These are phyloP conservation scores for Rhizoclosmatium hyalinum DNA, from an alignment of 371 early-diverging fungal genomes.

Conservation along the genomic window DNA sequence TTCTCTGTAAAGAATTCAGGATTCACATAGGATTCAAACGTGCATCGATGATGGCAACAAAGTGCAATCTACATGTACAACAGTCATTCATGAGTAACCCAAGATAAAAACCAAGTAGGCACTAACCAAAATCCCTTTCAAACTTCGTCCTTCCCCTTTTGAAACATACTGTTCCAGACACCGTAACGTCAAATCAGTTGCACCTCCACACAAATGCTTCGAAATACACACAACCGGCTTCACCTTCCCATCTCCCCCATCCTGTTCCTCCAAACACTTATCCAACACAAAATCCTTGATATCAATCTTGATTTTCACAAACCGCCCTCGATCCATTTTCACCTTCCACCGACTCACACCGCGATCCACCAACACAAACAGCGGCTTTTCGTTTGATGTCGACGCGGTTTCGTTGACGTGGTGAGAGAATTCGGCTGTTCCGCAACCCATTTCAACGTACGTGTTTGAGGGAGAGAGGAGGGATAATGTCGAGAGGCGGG, in stretches of 20 bases:
- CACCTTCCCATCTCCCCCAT: background rate
- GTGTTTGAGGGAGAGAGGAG: background rate
- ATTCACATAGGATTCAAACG: conserved; percentile 14
- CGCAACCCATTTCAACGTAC: conserved; percentile 31
- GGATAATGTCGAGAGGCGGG: background rate
- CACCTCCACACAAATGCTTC: conserved; percentile 36
- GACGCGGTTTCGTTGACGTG: conserved; percentile 1
- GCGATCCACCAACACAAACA: conserved; percentile 30
- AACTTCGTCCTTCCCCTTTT: no score
- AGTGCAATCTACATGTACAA: conserved; percentile 23
- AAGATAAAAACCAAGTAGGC: background rate
- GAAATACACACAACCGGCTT: conserved; percentile 24
- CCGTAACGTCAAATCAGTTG: conserved; percentile 26
- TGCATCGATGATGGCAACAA: conserved; percentile 34
- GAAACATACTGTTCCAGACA: conserved; percentile 10
- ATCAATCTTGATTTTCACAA: conserved; percentile 28
- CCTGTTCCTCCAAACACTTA: background rate
- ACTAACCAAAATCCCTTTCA: conserved; percentile 10
- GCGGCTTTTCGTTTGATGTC: background rate
- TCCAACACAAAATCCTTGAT: conserved; percentile 31
- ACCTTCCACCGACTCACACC: conserved; percentile 31
- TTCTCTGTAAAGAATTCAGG: conserved; percentile 14
- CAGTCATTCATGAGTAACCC: background rate
- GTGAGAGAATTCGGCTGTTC: conserved; percentile 31
- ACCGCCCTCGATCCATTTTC: conserved; percentile 16